These are phyloP conservation scores for Ceratocystis smalleyi DNA, from an alignment of 2,329 filamentous ascomycete species.

Conservation along the genomic window DNA sequence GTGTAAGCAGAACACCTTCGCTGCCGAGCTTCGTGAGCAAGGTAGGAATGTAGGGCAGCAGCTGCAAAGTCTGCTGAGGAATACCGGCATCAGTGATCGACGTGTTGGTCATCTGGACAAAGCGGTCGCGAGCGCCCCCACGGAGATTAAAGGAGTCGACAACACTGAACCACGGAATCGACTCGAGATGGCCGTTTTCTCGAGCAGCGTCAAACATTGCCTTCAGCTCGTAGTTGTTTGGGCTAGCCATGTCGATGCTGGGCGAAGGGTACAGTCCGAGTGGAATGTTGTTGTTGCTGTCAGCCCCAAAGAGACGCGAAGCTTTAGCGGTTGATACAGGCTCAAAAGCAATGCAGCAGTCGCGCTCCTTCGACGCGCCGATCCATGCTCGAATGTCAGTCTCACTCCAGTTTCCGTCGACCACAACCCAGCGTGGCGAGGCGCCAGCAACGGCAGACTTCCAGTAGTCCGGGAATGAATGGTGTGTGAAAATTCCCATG, in stretches of 20 bases:
- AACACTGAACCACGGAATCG: conserved; percentile 57
- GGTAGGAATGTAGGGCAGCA: conserved; percentile 76
- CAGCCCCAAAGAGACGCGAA: conserved; percentile 44
- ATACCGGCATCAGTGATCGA: conserved; percentile 64
- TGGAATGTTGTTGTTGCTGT: conserved; percentile 24
- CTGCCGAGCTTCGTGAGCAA: conserved; percentile 71
- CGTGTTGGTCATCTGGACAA: conserved; percentile 50
- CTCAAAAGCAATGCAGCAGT: conserved; percentile 59
- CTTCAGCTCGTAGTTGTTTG: conserved; percentile 67
- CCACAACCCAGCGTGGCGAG: conserved; percentile 59
- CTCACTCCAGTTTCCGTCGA: conserved; percentile 76
- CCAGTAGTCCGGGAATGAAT: conserved; percentile 42
- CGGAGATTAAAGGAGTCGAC: conserved; percentile 68
- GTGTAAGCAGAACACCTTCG: conserved; percentile 59
- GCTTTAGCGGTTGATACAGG: conserved; percentile 78
- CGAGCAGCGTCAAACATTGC: conserved; percentile 63
- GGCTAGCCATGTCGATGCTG: conserved; percentile 59
- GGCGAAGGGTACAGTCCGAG: conserved; percentile 43
- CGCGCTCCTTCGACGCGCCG: conserved; percentile 38
- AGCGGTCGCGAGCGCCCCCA: conserved; percentile 53
- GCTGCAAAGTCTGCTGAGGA: conserved; percentile 66
- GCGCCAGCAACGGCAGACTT: conserved; percentile 39
- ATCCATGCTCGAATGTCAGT: conserved; percentile 53
- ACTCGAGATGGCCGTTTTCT: conserved; percentile 50
- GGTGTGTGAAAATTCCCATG: conserved; percentile 64